phyloP scores from a whole-genome alignment of 805 yeast species.

The Cyberlindnera samutprakarnensis region DNA sequence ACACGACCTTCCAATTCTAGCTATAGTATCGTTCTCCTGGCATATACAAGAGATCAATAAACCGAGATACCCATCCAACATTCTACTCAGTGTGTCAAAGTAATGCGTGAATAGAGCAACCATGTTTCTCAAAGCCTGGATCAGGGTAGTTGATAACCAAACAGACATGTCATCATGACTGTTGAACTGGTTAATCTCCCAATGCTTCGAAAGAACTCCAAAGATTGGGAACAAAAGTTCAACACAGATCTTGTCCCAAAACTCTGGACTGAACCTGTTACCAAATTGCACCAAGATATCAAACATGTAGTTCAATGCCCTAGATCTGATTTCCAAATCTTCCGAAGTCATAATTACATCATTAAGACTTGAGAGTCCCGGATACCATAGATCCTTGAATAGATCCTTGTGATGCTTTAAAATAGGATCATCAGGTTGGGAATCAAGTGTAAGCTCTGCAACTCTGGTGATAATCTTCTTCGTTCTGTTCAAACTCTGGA shows the following conservation, averaged over 20 bases:
- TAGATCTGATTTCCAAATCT: slow-evolving; percentile 88
- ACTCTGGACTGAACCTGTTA: slow-evolving; percentile 56
- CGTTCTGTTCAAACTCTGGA: slow-evolving; percentile 74
- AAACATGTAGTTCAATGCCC: slow-evolving; percentile 78
- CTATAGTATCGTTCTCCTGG: slow-evolving; percentile 95
- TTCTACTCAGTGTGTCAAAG: slow-evolving; percentile 65
- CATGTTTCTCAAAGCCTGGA: slow-evolving; percentile 89
- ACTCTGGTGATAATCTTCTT: slow-evolving; percentile 53
- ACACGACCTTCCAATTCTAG: slow-evolving; percentile 89
- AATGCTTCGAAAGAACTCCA: slow-evolving; percentile 64
- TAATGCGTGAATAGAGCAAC: slow-evolving; percentile 76
- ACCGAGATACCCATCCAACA: slow-evolving; percentile 73
- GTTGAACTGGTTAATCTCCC: slow-evolving; percentile 61
- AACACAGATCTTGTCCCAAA: slow-evolving; percentile 79
- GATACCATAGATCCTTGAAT: slow-evolving; percentile 69
- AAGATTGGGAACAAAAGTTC: slow-evolving; percentile 86
- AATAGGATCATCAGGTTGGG: slow-evolving; percentile 15
- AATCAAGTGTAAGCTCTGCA: slow-evolving; percentile 35
- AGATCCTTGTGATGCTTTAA: slow-evolving; percentile 30
- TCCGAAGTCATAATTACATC: slow-evolving; percentile 89
- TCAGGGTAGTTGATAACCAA: slow-evolving; percentile 94
- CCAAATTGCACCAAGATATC: slow-evolving; percentile 78
- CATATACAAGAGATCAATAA: slow-evolving; percentile 83
- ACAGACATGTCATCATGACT: slow-evolving; percentile 83
- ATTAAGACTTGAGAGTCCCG: slow-evolving; percentile 77